Percentiles rank a stretch among this genome's conserved stretches.
Conservation (phyloP, 441 rosid genomes). For the Arabidopsis lyrata region DNA sequence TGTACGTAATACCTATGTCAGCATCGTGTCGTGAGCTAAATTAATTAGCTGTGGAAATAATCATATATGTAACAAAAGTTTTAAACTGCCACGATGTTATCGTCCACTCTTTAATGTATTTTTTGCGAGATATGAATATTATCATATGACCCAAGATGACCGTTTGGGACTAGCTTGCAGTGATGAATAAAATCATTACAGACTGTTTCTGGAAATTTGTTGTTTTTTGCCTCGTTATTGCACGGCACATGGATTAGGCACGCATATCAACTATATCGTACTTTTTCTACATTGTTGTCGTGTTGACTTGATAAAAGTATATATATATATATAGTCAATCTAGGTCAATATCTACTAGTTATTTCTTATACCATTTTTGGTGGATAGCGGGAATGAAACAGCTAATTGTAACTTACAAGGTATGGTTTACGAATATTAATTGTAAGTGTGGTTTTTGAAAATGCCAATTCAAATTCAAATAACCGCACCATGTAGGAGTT, state of each 20-base stretch:
- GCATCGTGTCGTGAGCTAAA: no score
- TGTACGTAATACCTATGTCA: not conserved
- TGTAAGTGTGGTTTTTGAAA: not conserved
- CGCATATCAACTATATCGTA: not conserved
- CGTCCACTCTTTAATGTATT: not conserved
- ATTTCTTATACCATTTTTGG: not conserved
- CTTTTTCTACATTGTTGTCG: conserved; percentile 2
- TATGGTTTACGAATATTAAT: not conserved
- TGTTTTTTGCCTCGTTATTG: conserved; percentile 23
- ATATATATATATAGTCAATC: no score
- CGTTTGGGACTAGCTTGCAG: conserved; percentile 17
- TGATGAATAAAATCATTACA: conserved; percentile 25
- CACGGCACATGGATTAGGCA: conserved; percentile 1
- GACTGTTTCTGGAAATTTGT: conserved; percentile 20
- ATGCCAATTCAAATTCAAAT: no score
- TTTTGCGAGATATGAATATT: not conserved
- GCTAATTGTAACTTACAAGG: not conserved
- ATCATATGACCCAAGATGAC: conserved; percentile 21
- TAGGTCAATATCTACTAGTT: not conserved
- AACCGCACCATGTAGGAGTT: no score
- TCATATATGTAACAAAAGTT: not conserved
- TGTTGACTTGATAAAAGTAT: conserved; percentile 24
- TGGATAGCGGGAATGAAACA: not conserved
- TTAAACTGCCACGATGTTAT: conserved; percentile 9
- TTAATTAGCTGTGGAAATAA: no score